Evolutionary conservation across 306 rosid species (phyloP).

Genomic region (Abrus precatorius): DNA sequence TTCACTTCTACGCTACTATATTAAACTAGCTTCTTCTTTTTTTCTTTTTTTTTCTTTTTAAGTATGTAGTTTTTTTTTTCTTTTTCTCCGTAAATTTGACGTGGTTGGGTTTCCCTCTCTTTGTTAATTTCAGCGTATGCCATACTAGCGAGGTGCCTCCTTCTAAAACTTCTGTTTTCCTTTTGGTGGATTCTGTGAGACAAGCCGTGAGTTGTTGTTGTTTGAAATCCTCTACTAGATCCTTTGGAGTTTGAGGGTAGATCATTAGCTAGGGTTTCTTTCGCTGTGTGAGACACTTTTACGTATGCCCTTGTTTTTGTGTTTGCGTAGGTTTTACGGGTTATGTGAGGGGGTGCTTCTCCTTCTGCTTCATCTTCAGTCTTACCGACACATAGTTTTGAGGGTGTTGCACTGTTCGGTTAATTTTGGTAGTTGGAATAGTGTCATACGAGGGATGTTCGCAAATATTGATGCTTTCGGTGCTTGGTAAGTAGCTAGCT

Average conservation of each 20-base stretch:
- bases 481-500: background rate
- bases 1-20: background rate
- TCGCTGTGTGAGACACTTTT: background rate
- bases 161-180: no score
- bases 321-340: slow-evolving; percentile 29
- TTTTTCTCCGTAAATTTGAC: background rate
- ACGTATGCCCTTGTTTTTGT: background rate
- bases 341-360: background rate
- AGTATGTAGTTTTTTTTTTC: background rate
- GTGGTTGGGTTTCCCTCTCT: background rate
- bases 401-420: slow-evolving; percentile 49
- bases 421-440: slow-evolving; percentile 40
- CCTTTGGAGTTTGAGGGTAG: slow-evolving; percentile 15
- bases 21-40: background rate
- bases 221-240: slow-evolving; percentile 25
- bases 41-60: background rate
- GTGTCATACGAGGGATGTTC: slow-evolving; percentile 19
- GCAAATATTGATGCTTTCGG: no score
- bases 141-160: background rate
- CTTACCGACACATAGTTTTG: slow-evolving; percentile 48
- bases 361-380: slow-evolving; percentile 13
- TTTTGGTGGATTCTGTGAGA: background rate
- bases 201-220: background rate
- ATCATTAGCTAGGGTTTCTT: slow-evolving; percentile 45
- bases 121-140: background rate